phyloP scores from a whole-genome alignment of 192 early-diverging fungal genomes.

The Dissophora ornata region DNA sequence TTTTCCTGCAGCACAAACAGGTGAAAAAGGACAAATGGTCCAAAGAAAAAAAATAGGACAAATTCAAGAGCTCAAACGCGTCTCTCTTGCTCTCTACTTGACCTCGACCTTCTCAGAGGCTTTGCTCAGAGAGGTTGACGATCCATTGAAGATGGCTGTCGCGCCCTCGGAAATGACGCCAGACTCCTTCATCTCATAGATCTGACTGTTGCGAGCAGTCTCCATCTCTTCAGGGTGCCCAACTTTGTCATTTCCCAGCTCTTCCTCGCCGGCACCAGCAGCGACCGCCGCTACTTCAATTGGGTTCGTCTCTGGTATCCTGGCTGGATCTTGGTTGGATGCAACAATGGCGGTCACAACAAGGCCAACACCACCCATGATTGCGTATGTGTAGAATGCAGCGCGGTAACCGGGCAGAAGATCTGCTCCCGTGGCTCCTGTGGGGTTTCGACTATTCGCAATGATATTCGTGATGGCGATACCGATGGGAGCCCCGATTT shows the following conservation, averaged over 20 bases:
- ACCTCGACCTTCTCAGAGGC: too few relatives aligned
- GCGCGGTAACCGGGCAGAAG: conserved; percentile 37
- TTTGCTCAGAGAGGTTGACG: too few relatives aligned
- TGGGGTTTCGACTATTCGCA: conserved; percentile 28
- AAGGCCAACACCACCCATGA: conserved; percentile 28
- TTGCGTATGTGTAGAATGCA: conserved; percentile 39
- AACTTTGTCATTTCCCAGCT: background rate
- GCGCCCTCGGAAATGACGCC: too few relatives aligned
- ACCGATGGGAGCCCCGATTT: conserved; percentile 52
- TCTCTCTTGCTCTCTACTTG: too few relatives aligned
- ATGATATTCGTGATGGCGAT: conserved; percentile 50
- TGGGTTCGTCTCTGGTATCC: background rate
- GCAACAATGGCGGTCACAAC: conserved; percentile 19
- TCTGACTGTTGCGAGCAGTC: too few relatives aligned
- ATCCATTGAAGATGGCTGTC: too few relatives aligned
- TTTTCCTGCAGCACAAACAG: too few relatives aligned
- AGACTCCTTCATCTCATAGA: too few relatives aligned
- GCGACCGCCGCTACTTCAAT: conserved; percentile 8
- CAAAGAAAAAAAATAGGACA: too few relatives aligned
- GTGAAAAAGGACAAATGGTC: too few relatives aligned
- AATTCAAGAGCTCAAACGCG: too few relatives aligned
- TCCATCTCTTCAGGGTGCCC: too few relatives aligned
- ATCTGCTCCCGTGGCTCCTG: conserved; percentile 13
- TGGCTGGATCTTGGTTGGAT: conserved; percentile 19
- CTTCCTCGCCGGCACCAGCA: conserved; percentile 11